Evolutionary conservation across 108 stramenopile genomes (phyloP), one percentile per base, ranked within the genome.

Genomic region (Cyclotella baltica): DNA sequence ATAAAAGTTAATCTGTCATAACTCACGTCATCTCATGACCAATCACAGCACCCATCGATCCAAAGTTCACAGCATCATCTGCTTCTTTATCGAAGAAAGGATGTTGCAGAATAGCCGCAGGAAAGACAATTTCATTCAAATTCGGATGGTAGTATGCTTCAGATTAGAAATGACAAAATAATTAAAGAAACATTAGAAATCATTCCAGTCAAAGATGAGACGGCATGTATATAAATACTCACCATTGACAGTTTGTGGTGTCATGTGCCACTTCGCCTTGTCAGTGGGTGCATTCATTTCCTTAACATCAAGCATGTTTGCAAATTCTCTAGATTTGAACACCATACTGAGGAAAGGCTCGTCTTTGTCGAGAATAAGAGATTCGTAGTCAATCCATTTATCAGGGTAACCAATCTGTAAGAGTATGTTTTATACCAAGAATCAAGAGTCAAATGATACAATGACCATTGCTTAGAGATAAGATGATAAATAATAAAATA

Each of bases 211-310:
- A 23, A 43, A 1, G 37, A 10, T n/a, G 48, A 48, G n/a, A n/a
- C n/a, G n/a, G n/a, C n/a, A n/a, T n/a, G n/a, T n/a, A n/a, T n/a
- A n/a, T n/a, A 46, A 23, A 25, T 16, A 67, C 22, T 43, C 40
- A 73, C 72, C 85, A 86, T 96, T 96, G 34, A 96, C 88, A 8
- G 90, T 96, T 70, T 93, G 92, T 4, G 95, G 95, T 1, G 95
- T 93, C 95, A 72, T 85, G 86, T 61, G 59, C 94, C 95, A 96
- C 61, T 91, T 92, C 30, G 77, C 61, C 31, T 77, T 67, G 73
- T 96, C 89, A 9, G 92, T 96, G 9, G 90, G 92, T 29, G 86
- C 89, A 77, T 96, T 96, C 82, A 96, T 93, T 23, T 92, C 89
- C 59, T 86, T 88, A 23, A 86, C 72, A 27, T 90, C 89, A 35